Conservation (phyloP, 164 flowering plant species). For the Amborella trichopoda region DNA sequence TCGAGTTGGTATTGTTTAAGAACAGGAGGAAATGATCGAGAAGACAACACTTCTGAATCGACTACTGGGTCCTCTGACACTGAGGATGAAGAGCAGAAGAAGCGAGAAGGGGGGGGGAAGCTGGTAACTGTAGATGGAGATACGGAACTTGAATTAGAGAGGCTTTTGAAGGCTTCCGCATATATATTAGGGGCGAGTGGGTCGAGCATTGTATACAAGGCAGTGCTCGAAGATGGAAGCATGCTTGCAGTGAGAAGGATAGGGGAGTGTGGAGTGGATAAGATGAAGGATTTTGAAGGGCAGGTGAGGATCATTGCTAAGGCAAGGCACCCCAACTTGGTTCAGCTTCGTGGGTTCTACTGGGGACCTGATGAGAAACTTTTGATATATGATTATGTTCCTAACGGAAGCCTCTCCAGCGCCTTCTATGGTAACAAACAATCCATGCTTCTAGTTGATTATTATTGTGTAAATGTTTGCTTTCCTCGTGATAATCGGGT, state of each 20-base stretch:
- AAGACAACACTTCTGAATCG: not conserved
- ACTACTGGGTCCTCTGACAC: not conserved
- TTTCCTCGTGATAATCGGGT: too few relatives aligned
- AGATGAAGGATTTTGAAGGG: slow-evolving; percentile 69
- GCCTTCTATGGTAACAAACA: slow-evolving; percentile 78
- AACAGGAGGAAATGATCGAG: slow-evolving; percentile 1
- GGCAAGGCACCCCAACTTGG: slow-evolving; percentile 77
- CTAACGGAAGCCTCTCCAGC: slow-evolving; percentile 84
- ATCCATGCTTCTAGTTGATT: slow-evolving; percentile 19
- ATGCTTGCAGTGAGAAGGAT: slow-evolving; percentile 73
- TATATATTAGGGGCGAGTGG: slow-evolving; percentile 85
- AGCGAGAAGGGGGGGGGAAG: not conserved
- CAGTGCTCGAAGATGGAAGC: slow-evolving; percentile 60
- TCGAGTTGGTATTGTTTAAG: not conserved
- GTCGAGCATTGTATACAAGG: slow-evolving; percentile 87
- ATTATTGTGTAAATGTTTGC: too few relatives aligned
- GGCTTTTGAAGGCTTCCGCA: slow-evolving; percentile 81
- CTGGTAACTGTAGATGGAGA: slow-evolving; percentile 32
- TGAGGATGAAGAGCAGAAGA: not conserved
- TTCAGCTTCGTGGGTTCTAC: slow-evolving; percentile 71
- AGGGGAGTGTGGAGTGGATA: slow-evolving; percentile 50
- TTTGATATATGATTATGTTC: slow-evolving; percentile 77
- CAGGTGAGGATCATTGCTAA: slow-evolving; percentile 65
- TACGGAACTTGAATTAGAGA: slow-evolving; percentile 66
- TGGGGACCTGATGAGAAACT: slow-evolving; percentile 96